Base-by-base conservation (phyloP, 1,284 basidiomycete species). In the Omphalotus olearius region DNA sequence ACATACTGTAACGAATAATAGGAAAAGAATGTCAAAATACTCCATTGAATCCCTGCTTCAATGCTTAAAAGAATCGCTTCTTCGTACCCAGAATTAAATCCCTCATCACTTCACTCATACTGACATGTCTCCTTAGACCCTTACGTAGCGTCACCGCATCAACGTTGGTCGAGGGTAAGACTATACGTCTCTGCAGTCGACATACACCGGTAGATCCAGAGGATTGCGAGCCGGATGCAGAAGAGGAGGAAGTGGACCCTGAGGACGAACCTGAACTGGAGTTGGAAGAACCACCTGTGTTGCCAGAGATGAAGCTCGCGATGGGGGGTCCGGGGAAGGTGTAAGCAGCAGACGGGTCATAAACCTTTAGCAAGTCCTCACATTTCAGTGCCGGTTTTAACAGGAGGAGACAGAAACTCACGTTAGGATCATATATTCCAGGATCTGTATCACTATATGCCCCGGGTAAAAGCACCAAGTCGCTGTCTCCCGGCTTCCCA, bases 401-500 rank as follows among this genome's bases (percentile, higher is more conserved):
- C n/a, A n/a, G n/a, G n/a, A n/a, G n/a, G n/a, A n/a, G n/a, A n/a
- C n/a, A 7, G 45, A 39, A 45, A 37, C 70, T 60, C 53, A 74
- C 73, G 42, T 65, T 60, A 11, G 72, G 68, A 42, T 65, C 70
- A 48, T 64, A 63, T 52, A 82, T 74, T 45, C 80, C 80, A 5
- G 76, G 69, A 49, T 79, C 78, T 16, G 51, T 67, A 54, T 74
- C 72, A 1, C 53, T 62, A 62, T 83, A 83, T 4, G 73, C 73
- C 9, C 80, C 80, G 2, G 81, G 79, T 50, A 83, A 67, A 0
- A 54, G 57, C 10, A 79, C 78, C 13, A 71, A 67, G 44, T 72
- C 66, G 52, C 58, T 53, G 17, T 57, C 56, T 2, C 52, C 57
- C 6, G 76, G 66, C 0, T 56, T 57, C 13, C 68, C 72, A 17